Conservation (phyloP, 169 alveolate genomes). For the Eimeria tenella region DNA sequence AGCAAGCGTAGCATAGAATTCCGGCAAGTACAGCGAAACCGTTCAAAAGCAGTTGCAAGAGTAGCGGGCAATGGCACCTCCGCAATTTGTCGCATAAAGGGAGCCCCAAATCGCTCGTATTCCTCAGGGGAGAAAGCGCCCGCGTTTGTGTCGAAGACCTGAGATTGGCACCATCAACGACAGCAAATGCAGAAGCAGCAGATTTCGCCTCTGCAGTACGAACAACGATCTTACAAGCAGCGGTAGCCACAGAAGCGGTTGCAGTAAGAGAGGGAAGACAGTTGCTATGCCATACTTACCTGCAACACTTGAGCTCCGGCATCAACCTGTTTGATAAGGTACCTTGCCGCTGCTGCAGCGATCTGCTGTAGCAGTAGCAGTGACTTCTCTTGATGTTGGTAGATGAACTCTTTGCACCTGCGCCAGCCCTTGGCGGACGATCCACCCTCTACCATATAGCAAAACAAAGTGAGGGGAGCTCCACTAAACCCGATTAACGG, state of each 20-base stretch:
- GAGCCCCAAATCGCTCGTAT: conserved; percentile 74
- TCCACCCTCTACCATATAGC: conserved; percentile 89
- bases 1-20: neutral
- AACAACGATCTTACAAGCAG: no score
- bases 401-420: conserved; percentile 80
- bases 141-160: conserved; percentile 81
- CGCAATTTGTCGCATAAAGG: conserved; percentile 63
- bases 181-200: neutral
- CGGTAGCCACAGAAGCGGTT: no score
- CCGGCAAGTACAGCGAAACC: neutral
- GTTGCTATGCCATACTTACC: conserved; percentile 55
- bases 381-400: conserved; percentile 83
- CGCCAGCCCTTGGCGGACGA: conserved; percentile 83
- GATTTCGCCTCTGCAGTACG: neutral
- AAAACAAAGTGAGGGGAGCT: conserved; percentile 89
- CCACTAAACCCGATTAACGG: conserved; percentile 91
- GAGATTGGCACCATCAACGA: neutral
- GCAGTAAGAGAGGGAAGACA: neutral
- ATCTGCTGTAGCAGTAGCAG: conserved; percentile 81
- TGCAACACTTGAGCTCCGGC: conserved; percentile 90
- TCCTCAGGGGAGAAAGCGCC: conserved; percentile 70
- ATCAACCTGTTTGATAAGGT: conserved; percentile 85
- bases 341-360: conserved; percentile 82
- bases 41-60: neutral
- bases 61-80: conserved; percentile 27